phyloP scores from a whole-genome alignment of 345 rosid species.

The Viola odorata region DNA sequence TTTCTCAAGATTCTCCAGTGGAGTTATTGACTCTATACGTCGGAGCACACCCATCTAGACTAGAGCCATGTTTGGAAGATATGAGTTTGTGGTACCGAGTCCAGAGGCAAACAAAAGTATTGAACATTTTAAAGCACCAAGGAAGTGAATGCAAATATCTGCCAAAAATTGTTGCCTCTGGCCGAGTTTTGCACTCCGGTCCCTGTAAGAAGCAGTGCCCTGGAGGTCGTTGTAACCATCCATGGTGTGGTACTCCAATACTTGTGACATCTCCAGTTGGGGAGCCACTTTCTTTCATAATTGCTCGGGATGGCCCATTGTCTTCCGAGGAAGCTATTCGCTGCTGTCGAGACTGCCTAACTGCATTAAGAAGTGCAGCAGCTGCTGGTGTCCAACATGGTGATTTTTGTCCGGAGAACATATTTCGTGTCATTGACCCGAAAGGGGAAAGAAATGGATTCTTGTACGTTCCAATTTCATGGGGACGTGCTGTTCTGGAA shows the following conservation, averaged over 20 bases:
- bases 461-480: constrained; percentile 35
- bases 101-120: constrained; percentile 61
- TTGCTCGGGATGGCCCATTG: constrained; percentile 38
- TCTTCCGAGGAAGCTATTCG: constrained; percentile 42
- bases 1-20: constrained; percentile 30
- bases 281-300: constrained; percentile 40
- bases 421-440: constrained; percentile 30
- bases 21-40: constrained; percentile 41
- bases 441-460: constrained; percentile 20
- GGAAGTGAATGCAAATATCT: constrained; percentile 41
- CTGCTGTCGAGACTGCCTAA: constrained; percentile 53
- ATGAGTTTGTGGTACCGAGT: constrained; percentile 68
- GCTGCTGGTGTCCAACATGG: constrained; percentile 55
- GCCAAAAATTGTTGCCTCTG: constrained; percentile 49
- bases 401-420: constrained; percentile 54
- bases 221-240: constrained; percentile 52
- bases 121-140: constrained; percentile 47
- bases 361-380: constrained; percentile 46
- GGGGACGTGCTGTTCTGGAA: constrained; percentile 68
- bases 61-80: constrained; percentile 65
- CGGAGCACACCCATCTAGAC: constrained; percentile 53
- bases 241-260: constrained; percentile 60
- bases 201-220: constrained; percentile 39
- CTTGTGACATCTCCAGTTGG: constrained; percentile 55
- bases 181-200: constrained; percentile 51